Evolutionary conservation across 139 green algal species (phyloP).

Genomic region (Chlamydomonas sp.): DNA sequence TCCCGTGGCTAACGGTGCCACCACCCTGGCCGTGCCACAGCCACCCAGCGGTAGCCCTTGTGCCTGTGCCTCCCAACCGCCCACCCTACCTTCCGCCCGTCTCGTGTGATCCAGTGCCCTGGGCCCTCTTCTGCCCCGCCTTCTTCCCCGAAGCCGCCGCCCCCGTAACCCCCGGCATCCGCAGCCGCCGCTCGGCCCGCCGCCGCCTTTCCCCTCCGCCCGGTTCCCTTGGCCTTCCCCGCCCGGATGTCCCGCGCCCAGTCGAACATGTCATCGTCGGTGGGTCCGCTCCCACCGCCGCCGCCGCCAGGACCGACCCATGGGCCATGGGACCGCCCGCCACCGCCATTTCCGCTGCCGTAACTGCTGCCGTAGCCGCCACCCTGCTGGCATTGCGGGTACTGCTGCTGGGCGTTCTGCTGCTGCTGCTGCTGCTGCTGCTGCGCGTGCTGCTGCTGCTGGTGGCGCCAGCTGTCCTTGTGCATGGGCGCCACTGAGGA

Average conservation of each 20-base stretch:
- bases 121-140: not conserved
- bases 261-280: not conserved
- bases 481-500: slow-evolving; percentile 23
- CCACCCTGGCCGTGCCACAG: too few species aligned
- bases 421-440: too few species aligned
- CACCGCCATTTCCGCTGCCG: not conserved
- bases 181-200: not conserved
- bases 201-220: not conserved
- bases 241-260: not conserved
- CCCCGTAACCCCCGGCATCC: too few species aligned
- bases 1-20: too few species aligned
- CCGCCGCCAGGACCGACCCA: not conserved
- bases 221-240: not conserved
- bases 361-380: not conserved
- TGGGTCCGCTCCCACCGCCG: not conserved
- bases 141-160: not conserved
- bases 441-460: too few species aligned
- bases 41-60: too few species aligned
- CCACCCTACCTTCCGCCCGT: too few species aligned
- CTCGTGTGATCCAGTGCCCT: not conserved
- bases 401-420: too few species aligned
- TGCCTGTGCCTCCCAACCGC: too few species aligned
- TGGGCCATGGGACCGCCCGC: too few species aligned
- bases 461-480: not conserved
- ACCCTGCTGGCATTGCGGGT: not conserved